A percentile compares a stretch with the other conserved stretches of the same genome.
These are phyloP conservation scores for Verticillium albo-atrum DNA, from an alignment of 2,329 filamentous ascomycete species.

Conservation along the genomic window DNA sequence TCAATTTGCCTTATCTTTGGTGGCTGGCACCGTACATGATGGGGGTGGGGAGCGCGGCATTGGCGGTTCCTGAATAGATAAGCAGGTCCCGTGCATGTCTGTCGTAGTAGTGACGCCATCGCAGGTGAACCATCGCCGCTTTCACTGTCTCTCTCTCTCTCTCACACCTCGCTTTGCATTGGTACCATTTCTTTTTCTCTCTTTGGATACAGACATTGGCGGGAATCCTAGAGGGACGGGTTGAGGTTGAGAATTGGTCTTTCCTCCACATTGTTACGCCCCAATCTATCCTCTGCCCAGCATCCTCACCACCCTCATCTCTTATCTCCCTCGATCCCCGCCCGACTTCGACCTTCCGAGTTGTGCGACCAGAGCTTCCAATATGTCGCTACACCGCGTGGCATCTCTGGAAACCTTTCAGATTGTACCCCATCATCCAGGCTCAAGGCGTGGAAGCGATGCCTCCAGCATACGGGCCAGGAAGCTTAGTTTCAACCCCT, in stretches of 20 bases:
- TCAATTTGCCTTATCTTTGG: neutral
- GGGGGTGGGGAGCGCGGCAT: neutral
- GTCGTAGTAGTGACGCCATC: neutral
- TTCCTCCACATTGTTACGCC: neutral
- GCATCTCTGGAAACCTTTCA: constrained; percentile 49
- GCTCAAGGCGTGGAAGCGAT: constrained; percentile 37
- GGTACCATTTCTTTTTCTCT: neutral
- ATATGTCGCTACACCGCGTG: constrained; percentile 50
- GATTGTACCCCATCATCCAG: constrained; percentile 27
- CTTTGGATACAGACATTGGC: neutral
- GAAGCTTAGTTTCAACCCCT: constrained; percentile 49
- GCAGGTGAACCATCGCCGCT: neutral
- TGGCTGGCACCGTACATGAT: neutral
- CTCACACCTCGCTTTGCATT: neutral
- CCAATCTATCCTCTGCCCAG: neutral
- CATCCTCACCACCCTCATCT: neutral
- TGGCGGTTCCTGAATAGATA: neutral
- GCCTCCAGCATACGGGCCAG: constrained; percentile 41
- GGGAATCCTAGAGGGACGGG: neutral
- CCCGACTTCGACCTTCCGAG: neutral
- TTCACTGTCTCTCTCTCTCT: neutral
- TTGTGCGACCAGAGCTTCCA: neutral
- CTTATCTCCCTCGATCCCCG: neutral
- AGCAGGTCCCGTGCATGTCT: neutral
- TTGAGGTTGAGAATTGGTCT: neutral